Conservation (phyloP, 768 basidiomycete genomes). For the Mrakia hoshinonis region DNA sequence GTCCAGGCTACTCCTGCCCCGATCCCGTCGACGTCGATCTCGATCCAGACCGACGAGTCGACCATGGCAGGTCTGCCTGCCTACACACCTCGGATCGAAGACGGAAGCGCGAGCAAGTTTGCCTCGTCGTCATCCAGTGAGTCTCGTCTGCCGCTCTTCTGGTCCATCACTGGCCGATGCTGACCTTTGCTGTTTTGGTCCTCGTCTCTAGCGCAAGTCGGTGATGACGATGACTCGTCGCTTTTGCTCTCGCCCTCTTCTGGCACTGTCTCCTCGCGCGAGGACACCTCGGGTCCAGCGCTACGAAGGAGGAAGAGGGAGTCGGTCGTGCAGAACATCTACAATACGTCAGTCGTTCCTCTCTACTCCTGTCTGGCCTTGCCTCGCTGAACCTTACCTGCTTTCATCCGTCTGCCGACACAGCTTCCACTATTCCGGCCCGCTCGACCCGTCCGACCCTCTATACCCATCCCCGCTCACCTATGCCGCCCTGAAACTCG, state of each 20-base stretch:
- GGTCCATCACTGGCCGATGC: not conserved
- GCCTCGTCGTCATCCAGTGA: not conserved
- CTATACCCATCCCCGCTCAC: not conserved
- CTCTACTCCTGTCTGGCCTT: not conserved
- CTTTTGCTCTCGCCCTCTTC: not conserved
- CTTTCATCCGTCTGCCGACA: not conserved
- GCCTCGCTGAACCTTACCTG: not conserved
- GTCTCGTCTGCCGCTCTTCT: not conserved
- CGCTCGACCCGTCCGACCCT: not conserved
- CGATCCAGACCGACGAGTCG: conserved; percentile 28
- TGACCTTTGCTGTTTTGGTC: not conserved
- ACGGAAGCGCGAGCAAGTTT: not conserved
- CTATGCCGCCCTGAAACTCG: not conserved
- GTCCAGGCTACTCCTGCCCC: conserved; percentile 5
- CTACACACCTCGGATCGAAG: conserved; percentile 15
- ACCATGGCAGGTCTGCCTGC: conserved; percentile 23
- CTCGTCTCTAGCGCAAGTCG: not conserved
- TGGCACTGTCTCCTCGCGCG: not conserved
- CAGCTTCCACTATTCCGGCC: conserved; percentile 15
- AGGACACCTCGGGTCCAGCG: not conserved
- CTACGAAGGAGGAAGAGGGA: not conserved
- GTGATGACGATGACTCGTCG: not conserved
- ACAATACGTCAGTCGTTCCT: conserved; percentile 11
- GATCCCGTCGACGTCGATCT: not conserved
- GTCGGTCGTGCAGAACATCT: conserved; percentile 19